Evolutionary conservation across 2,329 filamentous ascomycete species (phyloP), one percentile per base, ranked within the genome.

Genomic region (Colletotrichum siamense): DNA sequence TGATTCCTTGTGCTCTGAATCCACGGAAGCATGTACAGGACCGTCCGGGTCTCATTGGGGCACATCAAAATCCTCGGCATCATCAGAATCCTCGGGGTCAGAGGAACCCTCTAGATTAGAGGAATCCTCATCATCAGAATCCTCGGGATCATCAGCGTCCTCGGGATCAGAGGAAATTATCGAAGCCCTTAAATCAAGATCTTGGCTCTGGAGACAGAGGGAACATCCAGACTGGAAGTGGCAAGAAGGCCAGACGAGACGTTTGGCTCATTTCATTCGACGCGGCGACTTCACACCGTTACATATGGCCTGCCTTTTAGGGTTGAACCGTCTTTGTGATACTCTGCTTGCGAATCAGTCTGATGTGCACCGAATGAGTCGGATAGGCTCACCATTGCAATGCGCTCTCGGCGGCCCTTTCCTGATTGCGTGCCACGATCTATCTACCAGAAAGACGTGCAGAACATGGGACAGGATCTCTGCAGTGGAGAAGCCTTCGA

Each of bases 231-330:
- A 61, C 57, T 61, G 57, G 57, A 61, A 61, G 5, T 61, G 57
- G 57, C 24, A 18, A 16, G 57, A 24, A 28, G 57, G 57, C 3
- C 57, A 61, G 5, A 61, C 57, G 24, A 28, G 57, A 61, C 57
- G 36, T 8, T 55, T 71, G 87, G 87, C 86, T 6, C 87, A 67
- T 13, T 62, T 73, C 7, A 13, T 52, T 12, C 64, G 71, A 16
- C 64, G 71, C 6, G 71, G 64, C 13, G 71, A 73, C 16, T 73
- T 69, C 15, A 73, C 52, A 15, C 55, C 71, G 4, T 8, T 73
- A 16, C 71, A 73, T 22, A 73, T 73, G 71, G 64, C 71, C 10
- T 55, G 64, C 7, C 16, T 73, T 3, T 55, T 73, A 9, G 55
- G 71, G 5, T 32, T 73, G 9, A 28, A 69, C 4, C 15, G 24